Conservation (phyloP, 75 land plant species). For the Cupressus sempervirens region DNA sequence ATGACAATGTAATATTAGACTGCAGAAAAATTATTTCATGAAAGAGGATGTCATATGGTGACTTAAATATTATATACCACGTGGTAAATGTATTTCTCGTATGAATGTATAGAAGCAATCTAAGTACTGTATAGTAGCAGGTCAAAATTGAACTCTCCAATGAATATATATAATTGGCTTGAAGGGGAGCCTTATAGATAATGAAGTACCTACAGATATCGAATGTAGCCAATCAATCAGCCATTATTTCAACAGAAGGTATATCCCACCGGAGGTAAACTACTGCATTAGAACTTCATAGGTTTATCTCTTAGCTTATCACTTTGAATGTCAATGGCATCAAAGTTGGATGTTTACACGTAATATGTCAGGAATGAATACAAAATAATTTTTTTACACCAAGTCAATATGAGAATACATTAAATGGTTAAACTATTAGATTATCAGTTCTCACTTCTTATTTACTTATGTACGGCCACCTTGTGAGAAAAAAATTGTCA, state of each 20-base stretch:
- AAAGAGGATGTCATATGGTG: not conserved
- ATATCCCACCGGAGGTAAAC: not conserved
- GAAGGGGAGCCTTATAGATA: not conserved
- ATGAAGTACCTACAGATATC: not conserved
- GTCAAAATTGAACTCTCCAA: not conserved
- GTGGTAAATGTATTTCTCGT: not conserved
- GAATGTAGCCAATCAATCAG: not conserved
- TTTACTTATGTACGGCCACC: no score
- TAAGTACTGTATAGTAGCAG: not conserved
- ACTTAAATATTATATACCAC: not conserved
- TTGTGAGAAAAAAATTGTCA: no score
- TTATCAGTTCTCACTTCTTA: no score
- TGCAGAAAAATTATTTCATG: not conserved
- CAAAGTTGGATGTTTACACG: not conserved
- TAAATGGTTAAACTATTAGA: no score
- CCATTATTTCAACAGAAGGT: not conserved
- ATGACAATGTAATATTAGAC: not conserved
- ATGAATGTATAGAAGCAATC: slow-evolving; percentile 3
- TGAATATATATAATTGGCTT: not conserved
- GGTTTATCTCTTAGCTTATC: not conserved
- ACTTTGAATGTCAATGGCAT: not conserved
- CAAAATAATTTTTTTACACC: not conserved
- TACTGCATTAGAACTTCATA: no score
- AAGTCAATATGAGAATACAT: not conserved
- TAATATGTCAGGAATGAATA: not conserved